Evolutionary conservation across 2,329 filamentous ascomycete genomes (phyloP).

Genomic region (Leptographium flavum): DNA sequence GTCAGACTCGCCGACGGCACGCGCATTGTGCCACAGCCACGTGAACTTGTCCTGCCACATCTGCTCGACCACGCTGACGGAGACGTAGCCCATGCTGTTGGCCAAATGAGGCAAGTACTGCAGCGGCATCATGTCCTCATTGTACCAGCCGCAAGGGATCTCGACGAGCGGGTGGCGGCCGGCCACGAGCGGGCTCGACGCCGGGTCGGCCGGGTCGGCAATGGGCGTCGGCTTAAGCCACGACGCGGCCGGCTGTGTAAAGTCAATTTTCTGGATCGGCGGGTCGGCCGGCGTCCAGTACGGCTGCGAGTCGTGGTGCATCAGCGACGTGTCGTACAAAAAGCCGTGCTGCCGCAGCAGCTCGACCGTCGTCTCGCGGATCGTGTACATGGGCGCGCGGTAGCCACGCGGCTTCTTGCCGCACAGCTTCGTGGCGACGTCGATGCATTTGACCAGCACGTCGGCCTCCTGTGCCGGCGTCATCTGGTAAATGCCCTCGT

Average conservation of each 20-base stretch:
- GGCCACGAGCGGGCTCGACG: constrained; percentile 19
- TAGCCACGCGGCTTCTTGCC: constrained; percentile 51
- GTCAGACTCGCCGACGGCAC: constrained; percentile 12
- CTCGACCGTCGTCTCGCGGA: constrained; percentile 33
- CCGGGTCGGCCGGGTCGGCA: constrained; percentile 41
- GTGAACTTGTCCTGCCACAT: constrained; percentile 50
- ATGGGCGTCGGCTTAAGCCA: constrained; percentile 51
- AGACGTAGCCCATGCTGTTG: constrained; percentile 47
- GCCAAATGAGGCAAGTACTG: constrained; percentile 55
- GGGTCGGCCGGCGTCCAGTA: constrained; percentile 45
- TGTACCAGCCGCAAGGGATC: constrained; percentile 49
- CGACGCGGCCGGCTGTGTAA: constrained; percentile 41
- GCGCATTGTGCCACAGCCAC: constrained; percentile 32
- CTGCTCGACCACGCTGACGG: constrained; percentile 40
- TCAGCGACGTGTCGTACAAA: constrained; percentile 56
- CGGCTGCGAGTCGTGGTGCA: constrained; percentile 48
- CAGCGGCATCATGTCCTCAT: constrained; percentile 49
- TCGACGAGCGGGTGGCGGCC: constrained; percentile 35
- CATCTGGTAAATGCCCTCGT: constrained; percentile 31
- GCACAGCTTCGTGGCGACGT: neutral
- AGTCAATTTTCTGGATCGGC: constrained; percentile 37
- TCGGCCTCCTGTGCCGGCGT: constrained; percentile 60
- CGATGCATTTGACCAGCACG: constrained; percentile 50
- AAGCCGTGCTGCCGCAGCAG: constrained; percentile 50
- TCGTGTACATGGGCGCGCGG: constrained; percentile 32